Conservation (phyloP, 768 basidiomycete species). For the Exidia glandulosa region DNA sequence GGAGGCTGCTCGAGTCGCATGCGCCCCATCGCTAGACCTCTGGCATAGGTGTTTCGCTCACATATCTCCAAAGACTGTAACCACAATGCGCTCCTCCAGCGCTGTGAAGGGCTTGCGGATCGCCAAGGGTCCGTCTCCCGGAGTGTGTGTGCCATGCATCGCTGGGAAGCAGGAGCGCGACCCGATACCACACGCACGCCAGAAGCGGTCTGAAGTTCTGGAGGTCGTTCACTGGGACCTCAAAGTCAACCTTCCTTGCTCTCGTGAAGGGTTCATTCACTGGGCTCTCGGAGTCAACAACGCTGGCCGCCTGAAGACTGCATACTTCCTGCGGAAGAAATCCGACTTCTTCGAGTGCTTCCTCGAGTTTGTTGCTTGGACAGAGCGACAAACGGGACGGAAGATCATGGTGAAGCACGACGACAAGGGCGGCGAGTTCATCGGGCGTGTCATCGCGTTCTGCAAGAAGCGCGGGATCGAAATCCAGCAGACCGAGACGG, state of each 20-base stretch:
- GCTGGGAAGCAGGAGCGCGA: slow-evolving; percentile 22
- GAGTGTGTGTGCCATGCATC: slow-evolving; percentile 23
- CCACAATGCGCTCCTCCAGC: slow-evolving; percentile 9
- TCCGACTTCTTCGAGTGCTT: neutral
- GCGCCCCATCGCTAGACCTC: slow-evolving; percentile 1
- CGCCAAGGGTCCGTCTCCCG: slow-evolving; percentile 8
- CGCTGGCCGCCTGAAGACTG: neutral
- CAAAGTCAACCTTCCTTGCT: slow-evolving; percentile 5
- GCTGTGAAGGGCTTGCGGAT: slow-evolving; percentile 18
- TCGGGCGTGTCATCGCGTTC: neutral
- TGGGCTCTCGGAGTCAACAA: neutral
- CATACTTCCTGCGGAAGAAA: neutral
- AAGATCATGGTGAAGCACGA: neutral
- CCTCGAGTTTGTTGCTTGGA: neutral
- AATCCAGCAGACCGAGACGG: neutral
- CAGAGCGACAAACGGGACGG: neutral
- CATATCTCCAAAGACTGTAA: slow-evolving; percentile 10
- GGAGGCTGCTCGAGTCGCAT: neutral
- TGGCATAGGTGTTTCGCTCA: slow-evolving; percentile 20
- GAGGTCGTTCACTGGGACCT: slow-evolving; percentile 7
- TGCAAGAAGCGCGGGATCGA: neutral
- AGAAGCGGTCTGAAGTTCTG: slow-evolving; percentile 13
- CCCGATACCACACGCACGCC: slow-evolving; percentile 21
- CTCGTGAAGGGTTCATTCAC: neutral
- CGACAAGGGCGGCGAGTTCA: neutral